Base-by-base conservation (phyloP, 192 early-diverging fungal genomes). In the Paraglomus occultum region DNA sequence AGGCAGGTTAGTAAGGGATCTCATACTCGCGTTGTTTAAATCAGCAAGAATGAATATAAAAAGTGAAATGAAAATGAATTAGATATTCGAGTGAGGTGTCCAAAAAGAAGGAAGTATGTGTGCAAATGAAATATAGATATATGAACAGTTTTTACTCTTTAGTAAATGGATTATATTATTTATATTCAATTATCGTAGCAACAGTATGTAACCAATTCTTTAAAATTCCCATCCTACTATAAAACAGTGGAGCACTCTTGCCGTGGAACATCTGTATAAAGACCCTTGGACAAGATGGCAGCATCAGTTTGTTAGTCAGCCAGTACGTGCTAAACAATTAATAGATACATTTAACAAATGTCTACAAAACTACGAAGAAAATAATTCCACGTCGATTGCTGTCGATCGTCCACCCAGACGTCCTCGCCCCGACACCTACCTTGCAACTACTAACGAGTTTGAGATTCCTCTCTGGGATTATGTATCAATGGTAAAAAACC, bases 231-330 rank as follows among this genome's bases (percentile, higher is more conserved):
- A 31, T 31, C 31, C 3, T 31, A 3, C 1, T 31, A 31, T 31
- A 31, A 31, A 45, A 48, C 38, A 69, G 54, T 59, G 43, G 20
- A 55, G 40, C 40, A 20, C 5, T 10, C 0, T 58, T 31, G 67
- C 67, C 14, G 40, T n/a, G 23, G 15, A 17, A 9, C 23, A 1
- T 47, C 22, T 70, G n/a, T 70, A 70, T 23, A 50, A 48, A 17
- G 67, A 70, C 50, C 53, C 67, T 11, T 70, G 67, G 67, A 58
- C 39, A 17, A 49, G 18, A 46, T 49, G 51, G 39, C 12, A 48
- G 7, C 51, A 44, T 18, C 12, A 14, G 18, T 23, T 0, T 9
- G 14, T 49, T 5, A 4, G 23, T 17, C 3, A 9, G 0, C 8
- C 8, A 1, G 7, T 42, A 31, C 31, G 31, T 49, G 54, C 54